Percentiles rank a stretch among this genome's conserved stretches.
phyloP scores from a whole-genome alignment of 208 protist genomes.

The Acanthamoeba royreba region DNA sequence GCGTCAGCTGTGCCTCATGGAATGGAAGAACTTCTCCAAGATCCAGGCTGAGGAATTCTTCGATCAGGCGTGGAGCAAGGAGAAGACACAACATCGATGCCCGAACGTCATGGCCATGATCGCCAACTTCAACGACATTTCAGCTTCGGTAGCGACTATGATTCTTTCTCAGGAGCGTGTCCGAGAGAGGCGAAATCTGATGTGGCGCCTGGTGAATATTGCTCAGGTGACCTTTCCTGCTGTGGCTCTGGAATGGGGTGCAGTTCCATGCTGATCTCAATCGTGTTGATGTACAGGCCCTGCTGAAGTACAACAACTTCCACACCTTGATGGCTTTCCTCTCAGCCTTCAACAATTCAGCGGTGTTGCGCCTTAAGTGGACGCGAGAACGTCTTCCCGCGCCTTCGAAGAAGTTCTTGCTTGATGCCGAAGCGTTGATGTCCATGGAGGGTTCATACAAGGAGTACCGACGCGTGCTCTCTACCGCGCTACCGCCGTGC shows the following conservation, averaged over 20 bases:
- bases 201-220: conserved; percentile 31
- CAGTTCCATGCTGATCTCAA: not conserved
- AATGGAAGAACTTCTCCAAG: not conserved
- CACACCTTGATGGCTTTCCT: conserved; percentile 40
- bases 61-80: conserved; percentile 33
- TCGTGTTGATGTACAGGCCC: not conserved
- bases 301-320: conserved; percentile 38
- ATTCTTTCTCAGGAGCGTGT: not conserved
- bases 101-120: conserved; percentile 27
- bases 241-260: not conserved
- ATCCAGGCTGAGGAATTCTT: conserved; percentile 25
- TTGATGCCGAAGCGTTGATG: conserved; percentile 23
- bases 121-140: not conserved
- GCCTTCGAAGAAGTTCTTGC: conserved; percentile 35
- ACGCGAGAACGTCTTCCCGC: not conserved
- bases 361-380: conserved; percentile 32
- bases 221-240: not conserved
- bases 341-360: conserved; percentile 39
- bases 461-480: not conserved
- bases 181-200: not conserved
- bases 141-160: not conserved
- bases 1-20: conserved; percentile 25
- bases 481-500: not conserved
- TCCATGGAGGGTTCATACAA: conserved; percentile 39
- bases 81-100: not conserved